These are phyloP conservation scores for Penicillium coprophilum DNA, from an alignment of 495 filamentous ascomycete genomes.

Conservation along the genomic window DNA sequence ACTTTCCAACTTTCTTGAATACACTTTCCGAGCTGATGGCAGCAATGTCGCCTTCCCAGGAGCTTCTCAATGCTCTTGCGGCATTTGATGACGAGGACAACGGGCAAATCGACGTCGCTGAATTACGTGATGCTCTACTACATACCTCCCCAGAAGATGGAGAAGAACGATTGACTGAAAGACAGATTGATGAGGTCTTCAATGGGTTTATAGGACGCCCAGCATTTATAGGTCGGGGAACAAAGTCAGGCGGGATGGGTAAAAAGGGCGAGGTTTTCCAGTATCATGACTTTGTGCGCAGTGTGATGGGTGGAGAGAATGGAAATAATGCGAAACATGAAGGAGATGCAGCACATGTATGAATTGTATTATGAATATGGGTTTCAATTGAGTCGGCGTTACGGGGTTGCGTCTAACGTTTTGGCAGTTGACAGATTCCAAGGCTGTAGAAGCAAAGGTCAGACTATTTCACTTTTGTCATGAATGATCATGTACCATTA, in stretches of 20 bases:
- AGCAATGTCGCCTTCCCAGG: conserved; percentile 67
- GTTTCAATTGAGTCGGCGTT: conserved; percentile 20
- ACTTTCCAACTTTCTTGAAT: conserved; percentile 80
- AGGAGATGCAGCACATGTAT: conserved; percentile 23
- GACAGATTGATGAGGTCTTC: conserved; percentile 80
- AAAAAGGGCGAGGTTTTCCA: conserved; percentile 48
- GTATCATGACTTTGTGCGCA: conserved; percentile 48
- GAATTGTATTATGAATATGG: conserved; percentile 18
- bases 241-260: conserved; percentile 29
- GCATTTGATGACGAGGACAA: conserved; percentile 96
- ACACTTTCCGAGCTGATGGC: conserved; percentile 70
- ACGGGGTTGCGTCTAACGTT: conserved; percentile 7
- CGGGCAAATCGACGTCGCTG: conserved; percentile 81
- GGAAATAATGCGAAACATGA: conserved; percentile 32
- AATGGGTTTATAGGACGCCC: conserved; percentile 79
- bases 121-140: conserved; percentile 78
- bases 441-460: conserved; percentile 1
- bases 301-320: conserved; percentile 41
- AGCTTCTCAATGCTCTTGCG: conserved; percentile 82
- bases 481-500: not conserved
- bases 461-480: not conserved
- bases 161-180: conserved; percentile 62
- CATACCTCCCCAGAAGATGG: conserved; percentile 76
- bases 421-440: not conserved
- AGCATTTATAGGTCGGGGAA: conserved; percentile 58